phyloP scores from a whole-genome alignment of 805 yeast genomes.

The Nadsonia fulvescens region DNA sequence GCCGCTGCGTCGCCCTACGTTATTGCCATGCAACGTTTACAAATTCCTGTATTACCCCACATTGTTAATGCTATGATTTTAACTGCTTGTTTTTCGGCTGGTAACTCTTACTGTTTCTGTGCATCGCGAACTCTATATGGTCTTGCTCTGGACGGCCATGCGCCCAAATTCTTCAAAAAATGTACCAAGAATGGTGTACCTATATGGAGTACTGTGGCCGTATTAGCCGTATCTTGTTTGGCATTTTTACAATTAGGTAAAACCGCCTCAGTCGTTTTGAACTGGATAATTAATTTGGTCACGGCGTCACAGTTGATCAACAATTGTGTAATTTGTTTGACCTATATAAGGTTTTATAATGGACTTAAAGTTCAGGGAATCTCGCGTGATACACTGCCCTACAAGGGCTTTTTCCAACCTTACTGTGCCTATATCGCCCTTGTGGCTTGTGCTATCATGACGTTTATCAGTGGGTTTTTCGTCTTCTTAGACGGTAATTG shows the following conservation, averaged over 20 bases:
- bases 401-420: conserved; percentile 42
- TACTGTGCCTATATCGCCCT: conserved; percentile 34
- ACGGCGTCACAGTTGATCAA: conserved; percentile 53
- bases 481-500: conserved; percentile 54
- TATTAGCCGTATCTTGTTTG: conserved; percentile 38
- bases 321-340: conserved; percentile 36
- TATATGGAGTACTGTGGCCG: conserved; percentile 30
- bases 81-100: conserved; percentile 66
- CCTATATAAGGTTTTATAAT: conserved; percentile 43
- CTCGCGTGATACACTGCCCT: conserved; percentile 29
- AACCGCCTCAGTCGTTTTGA: conserved; percentile 42
- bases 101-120: conserved; percentile 63
- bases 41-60: conserved; percentile 50
- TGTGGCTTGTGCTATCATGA: conserved; percentile 29
- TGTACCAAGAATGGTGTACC: conserved; percentile 61
- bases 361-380: conserved; percentile 38
- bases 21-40: conserved; percentile 50
- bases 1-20: conserved; percentile 72
- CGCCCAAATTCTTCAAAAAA: conserved; percentile 46
- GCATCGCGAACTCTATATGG: conserved; percentile 55
- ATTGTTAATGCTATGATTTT: conserved; percentile 64
- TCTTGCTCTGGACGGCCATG: conserved; percentile 51
- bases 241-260: conserved; percentile 47
- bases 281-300: conserved; percentile 49
- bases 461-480: conserved; percentile 47